These are phyloP conservation scores for Solanum commersonii DNA, from an alignment of 257 asterid genomes.

Conservation along the genomic window DNA sequence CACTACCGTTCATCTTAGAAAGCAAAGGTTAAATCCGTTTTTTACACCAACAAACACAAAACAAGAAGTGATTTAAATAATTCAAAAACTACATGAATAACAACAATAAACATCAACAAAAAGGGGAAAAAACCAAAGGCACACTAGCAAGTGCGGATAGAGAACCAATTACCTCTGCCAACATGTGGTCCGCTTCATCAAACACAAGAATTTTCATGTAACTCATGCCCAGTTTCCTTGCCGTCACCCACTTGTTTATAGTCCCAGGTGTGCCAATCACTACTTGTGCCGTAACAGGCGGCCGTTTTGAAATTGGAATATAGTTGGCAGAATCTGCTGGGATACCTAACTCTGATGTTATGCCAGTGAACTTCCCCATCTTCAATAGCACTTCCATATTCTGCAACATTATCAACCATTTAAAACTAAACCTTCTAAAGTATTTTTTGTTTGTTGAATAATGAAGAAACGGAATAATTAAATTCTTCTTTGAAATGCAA, in stretches of 20 bases:
- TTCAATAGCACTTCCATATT: conserved; percentile 85
- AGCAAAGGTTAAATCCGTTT: not conserved
- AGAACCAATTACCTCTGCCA: conserved; percentile 51
- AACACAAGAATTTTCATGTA: conserved; percentile 80
- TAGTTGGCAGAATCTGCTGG: conserved; percentile 47
- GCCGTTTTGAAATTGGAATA: conserved; percentile 43
- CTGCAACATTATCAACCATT: conserved; percentile 23
- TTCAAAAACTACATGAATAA: not conserved
- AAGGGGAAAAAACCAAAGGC: not conserved
- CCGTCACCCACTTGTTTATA: conserved; percentile 48
- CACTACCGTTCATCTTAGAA: not conserved
- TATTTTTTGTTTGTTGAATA: not conserved
- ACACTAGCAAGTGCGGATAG: not conserved
- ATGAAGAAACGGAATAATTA: not conserved
- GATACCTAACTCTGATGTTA: conserved; percentile 65
- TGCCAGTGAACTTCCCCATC: conserved; percentile 87
- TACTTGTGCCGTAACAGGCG: conserved; percentile 65
- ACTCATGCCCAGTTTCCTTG: conserved; percentile 64
- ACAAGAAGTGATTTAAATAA: not conserved
- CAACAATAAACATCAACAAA: not conserved
- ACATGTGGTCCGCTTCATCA: conserved; percentile 98
- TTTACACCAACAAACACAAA: not conserved
- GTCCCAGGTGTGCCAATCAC: conserved; percentile 98
- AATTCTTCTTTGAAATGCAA: not conserved
- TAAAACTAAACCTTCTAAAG: not conserved